Conservation (phyloP, 129 eudicot species). For the Chrysanthemum seticuspe region DNA sequence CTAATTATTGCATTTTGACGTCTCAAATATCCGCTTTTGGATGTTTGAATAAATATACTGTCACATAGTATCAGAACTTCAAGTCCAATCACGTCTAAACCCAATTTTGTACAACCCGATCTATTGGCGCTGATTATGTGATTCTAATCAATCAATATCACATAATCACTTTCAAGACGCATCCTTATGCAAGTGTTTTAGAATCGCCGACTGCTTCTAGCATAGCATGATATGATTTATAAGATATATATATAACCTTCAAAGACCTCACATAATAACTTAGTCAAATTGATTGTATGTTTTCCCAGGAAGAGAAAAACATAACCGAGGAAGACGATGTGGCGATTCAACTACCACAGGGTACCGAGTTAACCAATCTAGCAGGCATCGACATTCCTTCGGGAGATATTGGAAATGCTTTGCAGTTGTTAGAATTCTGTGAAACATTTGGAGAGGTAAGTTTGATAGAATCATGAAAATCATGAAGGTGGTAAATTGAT, state of each 20-base stretch:
- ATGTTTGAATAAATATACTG: too few species aligned
- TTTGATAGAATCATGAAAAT: slow-evolving; percentile 1
- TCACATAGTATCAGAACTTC: too few species aligned
- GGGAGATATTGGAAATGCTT: slow-evolving; percentile 58
- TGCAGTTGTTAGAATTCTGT: slow-evolving; percentile 66
- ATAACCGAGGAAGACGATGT: slow-evolving; percentile 21
- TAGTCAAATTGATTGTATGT: not conserved
- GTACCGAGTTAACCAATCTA: slow-evolving; percentile 43
- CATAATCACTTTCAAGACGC: slow-evolving; percentile 10
- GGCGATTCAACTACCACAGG: slow-evolving; percentile 48
- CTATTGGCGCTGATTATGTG: not conserved
- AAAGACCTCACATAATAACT: not conserved
- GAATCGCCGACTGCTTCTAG: not conserved
- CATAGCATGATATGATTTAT: slow-evolving; percentile 5
- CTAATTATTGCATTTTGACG: too few species aligned
- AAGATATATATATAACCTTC: not conserved
- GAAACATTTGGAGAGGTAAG: slow-evolving; percentile 66
- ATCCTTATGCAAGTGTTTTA: not conserved
- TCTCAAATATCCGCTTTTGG: too few species aligned
- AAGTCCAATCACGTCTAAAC: not conserved
- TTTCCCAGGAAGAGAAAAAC: slow-evolving; percentile 25
- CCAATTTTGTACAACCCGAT: not conserved
- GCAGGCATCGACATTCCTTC: slow-evolving; percentile 48
- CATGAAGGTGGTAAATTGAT: not conserved
- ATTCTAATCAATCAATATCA: slow-evolving; percentile 4